Conservation (phyloP, 2,329 filamentous ascomycete genomes). For the Juglanconis oblonga region DNA sequence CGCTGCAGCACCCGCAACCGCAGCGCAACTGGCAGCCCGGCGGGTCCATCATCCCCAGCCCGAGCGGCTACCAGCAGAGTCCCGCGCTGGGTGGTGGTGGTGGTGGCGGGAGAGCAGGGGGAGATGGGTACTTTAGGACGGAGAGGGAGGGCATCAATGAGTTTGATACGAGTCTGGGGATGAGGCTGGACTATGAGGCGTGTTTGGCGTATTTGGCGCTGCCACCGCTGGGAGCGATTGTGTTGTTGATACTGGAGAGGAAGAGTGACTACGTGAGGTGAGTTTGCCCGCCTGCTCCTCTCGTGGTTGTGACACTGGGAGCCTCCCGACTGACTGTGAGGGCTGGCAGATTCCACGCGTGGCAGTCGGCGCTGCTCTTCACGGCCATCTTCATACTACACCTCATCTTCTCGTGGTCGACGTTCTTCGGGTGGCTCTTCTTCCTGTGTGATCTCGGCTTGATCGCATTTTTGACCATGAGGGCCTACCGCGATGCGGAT, state of each 20-base stretch:
- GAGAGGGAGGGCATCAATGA: slow-evolving; percentile 64
- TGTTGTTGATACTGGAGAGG: slow-evolving; percentile 82
- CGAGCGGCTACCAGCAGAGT: slow-evolving; percentile 29
- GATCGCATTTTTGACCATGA: slow-evolving; percentile 72
- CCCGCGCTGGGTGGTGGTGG: slow-evolving; percentile 12
- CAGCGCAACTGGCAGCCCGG: slow-evolving; percentile 51
- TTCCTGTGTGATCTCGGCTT: slow-evolving; percentile 72
- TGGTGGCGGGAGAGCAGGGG: slow-evolving; percentile 20
- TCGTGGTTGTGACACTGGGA: background rate
- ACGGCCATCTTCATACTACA: slow-evolving; percentile 73
- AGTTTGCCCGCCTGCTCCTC: slow-evolving; percentile 25
- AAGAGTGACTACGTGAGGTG: slow-evolving; percentile 97
- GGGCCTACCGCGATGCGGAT: slow-evolving; percentile 81
- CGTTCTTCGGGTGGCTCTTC: slow-evolving; percentile 78
- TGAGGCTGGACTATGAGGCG: slow-evolving; percentile 87
- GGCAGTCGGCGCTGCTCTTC: slow-evolving; percentile 87
- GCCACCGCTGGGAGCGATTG: slow-evolving; percentile 80
- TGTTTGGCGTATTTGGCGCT: slow-evolving; percentile 82
- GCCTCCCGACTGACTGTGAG: slow-evolving; percentile 19
- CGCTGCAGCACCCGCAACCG: slow-evolving; percentile 53
- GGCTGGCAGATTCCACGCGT: slow-evolving; percentile 77
- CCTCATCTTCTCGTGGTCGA: slow-evolving; percentile 81
- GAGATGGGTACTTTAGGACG: slow-evolving; percentile 38
- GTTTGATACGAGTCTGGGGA: slow-evolving; percentile 86
- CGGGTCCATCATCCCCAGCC: slow-evolving; percentile 38